Conservation (phyloP, 257 asterid species). For the Henckelia pumila region DNA sequence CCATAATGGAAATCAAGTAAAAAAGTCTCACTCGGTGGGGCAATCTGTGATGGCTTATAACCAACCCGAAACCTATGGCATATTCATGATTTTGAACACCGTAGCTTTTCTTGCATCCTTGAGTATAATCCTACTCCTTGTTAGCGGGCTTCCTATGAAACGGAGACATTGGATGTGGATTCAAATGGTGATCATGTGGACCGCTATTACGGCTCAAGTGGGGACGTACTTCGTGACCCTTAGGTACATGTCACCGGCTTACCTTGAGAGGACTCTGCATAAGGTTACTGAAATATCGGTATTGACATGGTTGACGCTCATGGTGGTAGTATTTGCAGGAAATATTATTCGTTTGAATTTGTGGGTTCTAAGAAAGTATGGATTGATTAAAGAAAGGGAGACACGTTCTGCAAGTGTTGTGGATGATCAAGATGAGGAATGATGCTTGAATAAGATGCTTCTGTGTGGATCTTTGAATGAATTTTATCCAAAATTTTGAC, state of each 20-base stretch:
- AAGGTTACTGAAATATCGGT: constrained; percentile 36
- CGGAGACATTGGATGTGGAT: constrained; percentile 33
- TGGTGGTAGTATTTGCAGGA: constrained; percentile 38
- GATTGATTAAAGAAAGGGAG: constrained; percentile 29
- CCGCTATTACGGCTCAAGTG: constrained; percentile 24
- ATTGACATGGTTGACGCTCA: constrained; percentile 38
- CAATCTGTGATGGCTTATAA: constrained; percentile 31
- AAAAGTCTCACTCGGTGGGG: constrained; percentile 32
- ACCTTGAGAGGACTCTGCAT: constrained; percentile 22
- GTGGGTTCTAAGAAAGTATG: constrained; percentile 41
- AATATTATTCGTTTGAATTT: constrained; percentile 38
- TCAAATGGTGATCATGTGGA: constrained; percentile 36
- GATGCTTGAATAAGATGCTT: background rate
- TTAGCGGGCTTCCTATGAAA: constrained; percentile 37
- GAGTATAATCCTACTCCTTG: constrained; percentile 31
- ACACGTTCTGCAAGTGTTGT: constrained; percentile 1
- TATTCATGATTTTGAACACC: constrained; percentile 39
- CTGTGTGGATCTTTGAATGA: background rate
- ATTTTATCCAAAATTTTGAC: background rate
- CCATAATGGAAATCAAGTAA: constrained; percentile 24
- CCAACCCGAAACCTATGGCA: constrained; percentile 19
- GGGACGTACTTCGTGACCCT: constrained; percentile 36
- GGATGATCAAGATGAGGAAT: constrained; percentile 21
- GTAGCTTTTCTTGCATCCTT: constrained; percentile 32
- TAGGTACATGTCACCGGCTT: constrained; percentile 27